A percentile compares a stretch with the other conserved stretches of the same genome.
Evolutionary conservation across 805 yeast genomes (phyloP).

Genomic region (Starmerella tilneyi): DNA sequence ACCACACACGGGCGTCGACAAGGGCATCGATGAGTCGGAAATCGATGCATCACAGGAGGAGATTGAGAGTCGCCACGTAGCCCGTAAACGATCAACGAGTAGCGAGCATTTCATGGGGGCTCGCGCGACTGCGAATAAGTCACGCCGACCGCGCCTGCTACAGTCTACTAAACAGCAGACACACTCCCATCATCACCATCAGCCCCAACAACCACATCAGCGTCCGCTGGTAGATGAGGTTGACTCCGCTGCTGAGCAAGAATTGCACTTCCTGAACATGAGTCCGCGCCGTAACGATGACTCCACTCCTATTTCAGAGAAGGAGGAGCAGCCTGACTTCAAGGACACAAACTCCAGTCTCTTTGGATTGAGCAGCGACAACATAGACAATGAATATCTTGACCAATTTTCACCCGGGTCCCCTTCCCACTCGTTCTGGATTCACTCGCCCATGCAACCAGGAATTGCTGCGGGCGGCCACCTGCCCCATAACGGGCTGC

Average conservation of each 20-base stretch:
- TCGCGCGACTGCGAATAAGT: background rate
- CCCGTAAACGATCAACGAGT: constrained; percentile 1
- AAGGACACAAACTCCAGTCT: background rate
- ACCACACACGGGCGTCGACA: no score
- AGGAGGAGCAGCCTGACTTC: background rate
- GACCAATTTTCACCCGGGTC: background rate
- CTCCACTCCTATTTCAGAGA: no score
- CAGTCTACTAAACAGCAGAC: no score
- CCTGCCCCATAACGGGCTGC: background rate
- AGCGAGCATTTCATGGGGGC: background rate
- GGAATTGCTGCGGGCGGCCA: background rate
- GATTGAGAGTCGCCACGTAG: background rate
- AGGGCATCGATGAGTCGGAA: no score
- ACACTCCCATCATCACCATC: no score
- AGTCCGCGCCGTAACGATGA: no score
- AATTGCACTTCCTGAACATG: background rate
- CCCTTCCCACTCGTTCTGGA: background rate
- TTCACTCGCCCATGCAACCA: background rate
- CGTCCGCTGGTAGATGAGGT: background rate
- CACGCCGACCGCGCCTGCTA: background rate
- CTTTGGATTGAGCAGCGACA: background rate
- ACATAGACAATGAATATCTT: background rate
- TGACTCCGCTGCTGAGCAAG: background rate
- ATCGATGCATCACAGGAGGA: background rate
- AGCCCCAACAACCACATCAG: background rate